Evolutionary conservation across 139 green algal species (phyloP).

Genomic region (Chlorokybus atmophyticus): DNA sequence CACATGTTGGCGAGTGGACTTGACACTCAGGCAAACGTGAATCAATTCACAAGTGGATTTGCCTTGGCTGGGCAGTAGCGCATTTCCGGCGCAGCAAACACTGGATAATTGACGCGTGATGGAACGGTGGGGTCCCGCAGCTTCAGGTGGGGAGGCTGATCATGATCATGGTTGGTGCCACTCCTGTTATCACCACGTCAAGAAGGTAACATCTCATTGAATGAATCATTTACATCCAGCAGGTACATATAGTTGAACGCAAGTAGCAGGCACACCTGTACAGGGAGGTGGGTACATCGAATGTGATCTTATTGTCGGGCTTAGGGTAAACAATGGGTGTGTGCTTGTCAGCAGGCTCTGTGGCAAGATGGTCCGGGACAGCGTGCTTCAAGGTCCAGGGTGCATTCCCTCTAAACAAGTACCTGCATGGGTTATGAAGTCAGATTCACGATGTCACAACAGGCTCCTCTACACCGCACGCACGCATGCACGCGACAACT

Average conservation of each 20-base stretch:
- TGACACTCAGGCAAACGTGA: background rate
- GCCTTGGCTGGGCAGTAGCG: slow-evolving; percentile 63
- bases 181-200: slow-evolving; percentile 36
- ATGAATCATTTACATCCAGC: too few relatives aligned
- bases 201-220: too few relatives aligned
- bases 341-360: slow-evolving; percentile 33
- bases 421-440: slow-evolving; percentile 4
- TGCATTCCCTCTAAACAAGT: slow-evolving; percentile 48
- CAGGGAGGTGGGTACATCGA: slow-evolving; percentile 70
- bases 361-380: slow-evolving; percentile 39
- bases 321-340: slow-evolving; percentile 53
- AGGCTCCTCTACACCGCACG: too few relatives aligned
- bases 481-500: too few relatives aligned
- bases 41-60: slow-evolving; percentile 61
- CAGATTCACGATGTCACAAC: background rate
- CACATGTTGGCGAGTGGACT: background rate
- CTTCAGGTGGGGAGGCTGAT: slow-evolving; percentile 72
- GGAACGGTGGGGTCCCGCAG: slow-evolving; percentile 49
- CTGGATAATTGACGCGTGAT: slow-evolving; percentile 43
- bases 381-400: slow-evolving; percentile 74
- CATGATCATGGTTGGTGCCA: slow-evolving; percentile 88
- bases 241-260: background rate
- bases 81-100: slow-evolving; percentile 64
- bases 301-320: slow-evolving; percentile 69
- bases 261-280: slow-evolving; percentile 31